phyloP scores from a whole-genome alignment of 73 alveolate genomes.

The Paramecium sexaurelia region DNA sequence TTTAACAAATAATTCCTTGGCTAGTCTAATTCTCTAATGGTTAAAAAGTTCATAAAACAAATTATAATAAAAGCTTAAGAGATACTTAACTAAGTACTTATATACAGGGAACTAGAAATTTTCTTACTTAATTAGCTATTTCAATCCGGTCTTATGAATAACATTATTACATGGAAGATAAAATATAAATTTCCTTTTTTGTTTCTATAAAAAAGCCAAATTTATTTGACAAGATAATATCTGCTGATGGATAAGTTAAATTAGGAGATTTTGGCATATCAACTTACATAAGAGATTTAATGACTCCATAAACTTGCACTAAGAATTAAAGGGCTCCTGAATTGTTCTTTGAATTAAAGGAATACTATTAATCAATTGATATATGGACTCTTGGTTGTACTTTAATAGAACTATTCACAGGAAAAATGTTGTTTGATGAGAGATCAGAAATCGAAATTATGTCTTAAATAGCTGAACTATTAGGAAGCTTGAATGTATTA shows the following conservation, averaged over 20 bases:
- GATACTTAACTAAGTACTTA: no score
- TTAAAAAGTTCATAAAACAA: no score
- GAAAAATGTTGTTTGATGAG: constrained; percentile 38
- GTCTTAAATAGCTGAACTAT: neutral
- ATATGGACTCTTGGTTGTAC: constrained; percentile 78
- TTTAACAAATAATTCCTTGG: no score
- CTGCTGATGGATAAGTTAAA: constrained; percentile 79
- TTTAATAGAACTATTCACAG: constrained; percentile 10
- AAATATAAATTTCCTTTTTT: no score
- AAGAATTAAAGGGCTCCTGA: constrained; percentile 83
- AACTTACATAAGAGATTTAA: neutral
- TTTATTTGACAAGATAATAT: no score
- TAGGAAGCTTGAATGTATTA: constrained; percentile 74
- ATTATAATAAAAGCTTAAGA: no score
- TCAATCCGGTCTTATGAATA: no score
- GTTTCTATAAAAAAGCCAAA: no score
- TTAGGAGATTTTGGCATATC: constrained; percentile 88
- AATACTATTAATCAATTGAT: constrained; percentile 84
- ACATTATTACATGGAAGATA: no score
- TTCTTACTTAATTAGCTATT: no score
- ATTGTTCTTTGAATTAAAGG: constrained; percentile 80
- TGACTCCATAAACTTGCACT: constrained; percentile 58
- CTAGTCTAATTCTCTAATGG: no score
- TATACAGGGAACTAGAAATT: no score
- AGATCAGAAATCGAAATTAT: constrained; percentile 42